phyloP scores from a whole-genome alignment of 768 basidiomycete genomes.

The Rhizopogon sp. region DNA sequence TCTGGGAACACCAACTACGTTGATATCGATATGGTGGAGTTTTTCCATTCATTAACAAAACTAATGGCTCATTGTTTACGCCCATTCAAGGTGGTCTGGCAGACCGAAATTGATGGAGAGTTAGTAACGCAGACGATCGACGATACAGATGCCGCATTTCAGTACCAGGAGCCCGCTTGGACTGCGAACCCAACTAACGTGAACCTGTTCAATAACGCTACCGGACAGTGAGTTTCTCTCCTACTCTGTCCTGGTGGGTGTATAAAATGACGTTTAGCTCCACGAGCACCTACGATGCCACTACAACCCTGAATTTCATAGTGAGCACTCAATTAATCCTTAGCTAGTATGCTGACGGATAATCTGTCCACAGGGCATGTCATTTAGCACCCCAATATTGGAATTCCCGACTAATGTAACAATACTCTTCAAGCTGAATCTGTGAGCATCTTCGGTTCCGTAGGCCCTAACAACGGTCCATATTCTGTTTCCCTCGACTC shows the following conservation, averaged over 20 bases:
- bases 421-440: constrained; percentile 30
- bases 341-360: constrained; percentile 3
- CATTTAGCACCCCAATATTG: neutral
- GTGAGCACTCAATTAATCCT: constrained; percentile 19
- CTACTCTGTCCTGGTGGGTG: neutral
- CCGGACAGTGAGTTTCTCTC: constrained; percentile 32
- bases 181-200: constrained; percentile 22
- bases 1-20: constrained; percentile 26
- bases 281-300: constrained; percentile 28
- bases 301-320: constrained; percentile 33
- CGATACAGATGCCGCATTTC: constrained; percentile 34
- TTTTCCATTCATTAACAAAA: neutral
- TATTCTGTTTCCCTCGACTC: constrained; percentile 34
- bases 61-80: neutral
- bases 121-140: constrained; percentile 18
- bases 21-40: constrained; percentile 44
- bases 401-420: neutral
- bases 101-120: constrained; percentile 17
- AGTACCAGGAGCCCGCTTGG: constrained; percentile 34
- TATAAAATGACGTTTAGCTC: constrained; percentile 19
- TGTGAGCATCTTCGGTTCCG: constrained; percentile 41
- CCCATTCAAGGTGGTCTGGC: constrained; percentile 19
- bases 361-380: constrained; percentile 17
- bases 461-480: constrained; percentile 28
- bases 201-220: constrained; percentile 36